phyloP scores from a whole-genome alignment of 169 alveolate genomes.

The Miamiensis avidus region DNA sequence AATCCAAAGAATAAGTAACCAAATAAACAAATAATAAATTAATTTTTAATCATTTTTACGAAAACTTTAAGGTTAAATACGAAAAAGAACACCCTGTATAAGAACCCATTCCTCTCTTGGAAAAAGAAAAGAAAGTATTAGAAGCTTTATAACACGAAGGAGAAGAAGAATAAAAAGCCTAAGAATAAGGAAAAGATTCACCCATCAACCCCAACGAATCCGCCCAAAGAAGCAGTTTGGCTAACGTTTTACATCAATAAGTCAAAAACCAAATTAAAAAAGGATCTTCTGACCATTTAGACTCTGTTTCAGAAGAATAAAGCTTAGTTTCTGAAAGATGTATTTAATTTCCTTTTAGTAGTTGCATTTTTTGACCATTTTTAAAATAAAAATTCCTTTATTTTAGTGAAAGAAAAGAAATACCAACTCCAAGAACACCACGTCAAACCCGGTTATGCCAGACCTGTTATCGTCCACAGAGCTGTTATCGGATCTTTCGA shows the following conservation, averaged over 20 bases:
- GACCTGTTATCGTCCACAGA: constrained; percentile 99
- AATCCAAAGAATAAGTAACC: constrained; percentile 59
- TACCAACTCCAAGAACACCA: constrained; percentile 52
- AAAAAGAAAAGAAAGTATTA: constrained; percentile 37
- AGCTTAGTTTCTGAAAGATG: background rate
- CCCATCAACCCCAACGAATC: constrained; percentile 22
- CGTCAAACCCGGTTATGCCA: constrained; percentile 90
- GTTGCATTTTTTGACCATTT: background rate
- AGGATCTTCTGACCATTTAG: background rate
- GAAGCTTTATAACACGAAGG: constrained; percentile 39
- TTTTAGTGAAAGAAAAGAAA: constrained; percentile 47
- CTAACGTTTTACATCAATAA: constrained; percentile 2
- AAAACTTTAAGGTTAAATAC: too few relatives aligned
- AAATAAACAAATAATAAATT: constrained; percentile 34
- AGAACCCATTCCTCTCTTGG: constrained; percentile 38
- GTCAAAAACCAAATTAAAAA: background rate
- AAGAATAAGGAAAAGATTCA: constrained; percentile 36
- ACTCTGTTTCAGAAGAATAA: background rate
- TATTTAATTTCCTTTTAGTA: background rate
- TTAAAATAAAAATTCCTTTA: background rate
- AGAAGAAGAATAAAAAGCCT: constrained; percentile 48
- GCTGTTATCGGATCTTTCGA: constrained; percentile 98
- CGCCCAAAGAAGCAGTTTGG: constrained; percentile 37
- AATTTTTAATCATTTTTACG: too few relatives aligned
- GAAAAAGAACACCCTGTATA: constrained; percentile 56